Evolutionary conservation across 192 early-diverging fungal genomes (phyloP).

Genomic region (Backusella westeae): DNA sequence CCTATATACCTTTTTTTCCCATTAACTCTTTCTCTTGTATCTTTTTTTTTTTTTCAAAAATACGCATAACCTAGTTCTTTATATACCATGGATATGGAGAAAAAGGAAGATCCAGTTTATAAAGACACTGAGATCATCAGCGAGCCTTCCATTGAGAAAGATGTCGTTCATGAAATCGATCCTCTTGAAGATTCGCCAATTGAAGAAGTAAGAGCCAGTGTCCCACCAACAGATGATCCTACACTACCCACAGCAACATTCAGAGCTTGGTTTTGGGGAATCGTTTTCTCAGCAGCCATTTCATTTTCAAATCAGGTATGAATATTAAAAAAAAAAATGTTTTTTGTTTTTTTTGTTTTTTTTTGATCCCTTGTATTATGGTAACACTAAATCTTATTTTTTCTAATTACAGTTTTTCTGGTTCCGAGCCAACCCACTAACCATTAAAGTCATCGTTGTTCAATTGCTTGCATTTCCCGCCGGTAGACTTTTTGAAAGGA

Average conservation of each 20-base stretch:
- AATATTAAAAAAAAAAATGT: neutral
- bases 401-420: constrained; percentile 62
- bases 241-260: constrained; percentile 68
- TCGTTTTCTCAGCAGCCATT: constrained; percentile 60
- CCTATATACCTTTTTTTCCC: neutral
- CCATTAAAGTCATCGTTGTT: constrained; percentile 67
- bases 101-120: neutral
- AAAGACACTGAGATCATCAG: neutral
- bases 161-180: neutral
- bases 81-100: neutral
- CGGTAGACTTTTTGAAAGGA: constrained; percentile 61
- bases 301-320: constrained; percentile 64
- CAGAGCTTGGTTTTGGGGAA: constrained; percentile 68
- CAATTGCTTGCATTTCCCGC: constrained; percentile 75
- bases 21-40: neutral
- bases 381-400: neutral
- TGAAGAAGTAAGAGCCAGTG: constrained; percentile 68
- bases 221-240: constrained; percentile 69
- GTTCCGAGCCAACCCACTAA: constrained; percentile 82
- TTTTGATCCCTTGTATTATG: neutral
- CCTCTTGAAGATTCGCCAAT: constrained; percentile 56
- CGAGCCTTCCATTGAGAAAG: neutral
- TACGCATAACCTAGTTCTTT: neutral
- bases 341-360: too few relatives aligned
- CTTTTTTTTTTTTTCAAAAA: neutral